Conservation (phyloP, 192 early-diverging fungal genomes). For the Chytriomyces sp. region DNA sequence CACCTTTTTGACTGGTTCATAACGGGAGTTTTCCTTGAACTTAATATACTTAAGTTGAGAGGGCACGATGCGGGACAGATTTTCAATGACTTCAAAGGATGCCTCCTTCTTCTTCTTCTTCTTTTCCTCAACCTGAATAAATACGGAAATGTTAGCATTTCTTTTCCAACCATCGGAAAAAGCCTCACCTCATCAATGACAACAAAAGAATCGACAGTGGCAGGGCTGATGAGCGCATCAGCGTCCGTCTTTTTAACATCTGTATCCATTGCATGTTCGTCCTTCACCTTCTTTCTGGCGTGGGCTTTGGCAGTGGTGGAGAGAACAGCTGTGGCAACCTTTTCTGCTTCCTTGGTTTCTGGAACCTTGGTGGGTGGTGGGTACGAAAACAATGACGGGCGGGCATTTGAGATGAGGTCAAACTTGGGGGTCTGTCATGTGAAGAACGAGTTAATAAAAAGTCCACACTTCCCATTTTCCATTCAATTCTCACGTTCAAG, state of each 20-base stretch:
- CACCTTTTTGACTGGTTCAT: conserved; percentile 87
- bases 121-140: conserved; percentile 55
- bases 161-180: not conserved
- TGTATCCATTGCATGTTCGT: conserved; percentile 51
- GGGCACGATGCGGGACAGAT: conserved; percentile 87
- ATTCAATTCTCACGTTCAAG: conserved; percentile 57
- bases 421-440: conserved; percentile 75
- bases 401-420: conserved; percentile 82
- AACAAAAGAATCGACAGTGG: conserved; percentile 13
- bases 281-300: conserved; percentile 84
- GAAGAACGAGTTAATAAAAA: not conserved
- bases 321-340: conserved; percentile 92
- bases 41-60: conserved; percentile 84
- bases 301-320: conserved; percentile 94
- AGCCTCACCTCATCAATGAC: not conserved
- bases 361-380: conserved; percentile 85
- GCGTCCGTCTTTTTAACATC: conserved; percentile 61
- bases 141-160: not conserved
- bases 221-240: conserved; percentile 22
- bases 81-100: conserved; percentile 76
- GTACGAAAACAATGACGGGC: conserved; percentile 91
- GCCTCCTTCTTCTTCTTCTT: conserved; percentile 79
- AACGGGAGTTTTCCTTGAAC: conserved; percentile 84
- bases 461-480: not conserved
- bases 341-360: conserved; percentile 78